Conservation (phyloP, 1,284 basidiomycete genomes). For the Clitocybe nebularis region DNA sequence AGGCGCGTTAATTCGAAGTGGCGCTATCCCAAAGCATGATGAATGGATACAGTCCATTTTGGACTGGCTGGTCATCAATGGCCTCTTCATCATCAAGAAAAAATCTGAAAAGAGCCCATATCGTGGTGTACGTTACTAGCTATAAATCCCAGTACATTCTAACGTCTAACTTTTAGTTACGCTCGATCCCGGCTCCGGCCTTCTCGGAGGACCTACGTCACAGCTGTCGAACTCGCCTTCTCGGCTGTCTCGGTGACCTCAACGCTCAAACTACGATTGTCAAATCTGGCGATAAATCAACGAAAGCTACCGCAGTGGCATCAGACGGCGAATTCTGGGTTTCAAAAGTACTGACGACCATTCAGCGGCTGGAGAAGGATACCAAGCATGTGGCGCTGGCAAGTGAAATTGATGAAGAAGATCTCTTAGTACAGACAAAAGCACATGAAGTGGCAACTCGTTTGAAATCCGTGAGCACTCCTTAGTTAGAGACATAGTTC, state of each 20-base stretch:
- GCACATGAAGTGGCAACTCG: constrained; percentile 43
- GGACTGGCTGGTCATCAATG: constrained; percentile 81
- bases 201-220: constrained; percentile 71
- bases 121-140: constrained; percentile 49
- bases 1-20: constrained; percentile 73
- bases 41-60: constrained; percentile 73
- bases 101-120: constrained; percentile 66
- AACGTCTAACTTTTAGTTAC: constrained; percentile 43
- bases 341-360: constrained; percentile 58
- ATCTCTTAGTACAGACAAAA: constrained; percentile 40
- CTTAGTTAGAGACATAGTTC: neutral
- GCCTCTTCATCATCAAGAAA: constrained; percentile 77
- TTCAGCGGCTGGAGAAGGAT: constrained; percentile 65
- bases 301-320: constrained; percentile 58
- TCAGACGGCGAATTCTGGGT: constrained; percentile 82
- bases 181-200: constrained; percentile 56
- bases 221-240: constrained; percentile 66
- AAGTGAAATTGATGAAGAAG: constrained; percentile 56
- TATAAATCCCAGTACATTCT: constrained; percentile 5
- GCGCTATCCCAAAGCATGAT: constrained; percentile 79
- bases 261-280: constrained; percentile 51
- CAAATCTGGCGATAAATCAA: constrained; percentile 50
- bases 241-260: constrained; percentile 76
- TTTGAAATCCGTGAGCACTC: constrained; percentile 37
- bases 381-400: constrained; percentile 64